Base-by-base conservation (phyloP, 306 rosid genomes). In the Purshia tridentata region DNA sequence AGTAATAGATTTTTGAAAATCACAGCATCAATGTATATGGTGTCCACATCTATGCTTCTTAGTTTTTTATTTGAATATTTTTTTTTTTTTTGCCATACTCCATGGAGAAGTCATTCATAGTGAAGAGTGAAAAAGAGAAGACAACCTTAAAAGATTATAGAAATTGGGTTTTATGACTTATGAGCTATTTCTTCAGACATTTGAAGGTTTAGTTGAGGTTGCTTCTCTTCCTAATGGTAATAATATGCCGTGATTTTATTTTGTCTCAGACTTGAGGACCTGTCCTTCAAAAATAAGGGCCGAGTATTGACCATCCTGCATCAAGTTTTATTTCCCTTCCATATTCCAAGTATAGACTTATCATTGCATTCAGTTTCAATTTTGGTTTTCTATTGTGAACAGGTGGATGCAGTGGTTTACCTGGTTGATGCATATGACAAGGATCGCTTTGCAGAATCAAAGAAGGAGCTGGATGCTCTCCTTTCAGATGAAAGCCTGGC, bases 371-470 rank as follows among this genome's bases (percentile, higher is more conserved):
- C n/a, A n/a, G n/a, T n/a, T 22, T 59, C 45, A 59, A 35, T 12
- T 69, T 22, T 41, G 57, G 39, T 54, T 52, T 50, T 22, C 58
- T 53, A 19, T 23, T 48, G 57, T 19, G 42, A 59, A 67, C 71
- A 84, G 88, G 88, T 84, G 16, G 88, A 84, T 78, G 88, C 88
- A 49, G 88, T 84, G 14, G 88, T 84, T 50, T 84, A 84, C 72
- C 76, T 84, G 57, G 88, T 84, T 3, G 88, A 84, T 67, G 88
- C 88, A 53, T 75, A 66, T 44, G 88, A 84, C 74, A 84, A 84
- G 56, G 88, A 84, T 55, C 71, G 88, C 46, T 84, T 84, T 68
- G 69, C 64, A 4, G 88, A 84, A 69, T 72, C 88, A 41, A 84
- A 81, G 79, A 84, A 81, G 79, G 88, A 84, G 83, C 75, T 84